Conservation (phyloP, 2,329 filamentous ascomycete genomes). For the Teratosphaeria destructans region DNA sequence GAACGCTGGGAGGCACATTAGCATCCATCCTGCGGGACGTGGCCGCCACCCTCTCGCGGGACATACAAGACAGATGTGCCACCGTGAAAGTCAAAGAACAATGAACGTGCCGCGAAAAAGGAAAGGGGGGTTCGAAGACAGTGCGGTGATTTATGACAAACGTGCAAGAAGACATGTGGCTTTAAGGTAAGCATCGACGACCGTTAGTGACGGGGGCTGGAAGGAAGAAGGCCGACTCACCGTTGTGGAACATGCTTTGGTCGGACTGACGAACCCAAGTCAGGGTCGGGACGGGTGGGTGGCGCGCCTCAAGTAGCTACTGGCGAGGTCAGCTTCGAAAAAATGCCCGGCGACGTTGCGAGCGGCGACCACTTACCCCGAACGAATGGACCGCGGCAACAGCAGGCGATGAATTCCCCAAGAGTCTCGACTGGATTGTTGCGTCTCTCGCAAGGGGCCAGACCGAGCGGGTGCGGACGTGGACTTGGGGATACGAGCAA, state of each 20-base stretch:
- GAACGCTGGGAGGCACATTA: conserved; percentile 6
- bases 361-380: conserved; percentile 5
- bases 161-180: conserved; percentile 15
- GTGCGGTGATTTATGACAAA: not conserved
- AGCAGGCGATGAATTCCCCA: conserved; percentile 18
- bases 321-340: conserved; percentile 20
- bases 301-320: conserved; percentile 11
- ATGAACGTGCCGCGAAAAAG: conserved; percentile 6
- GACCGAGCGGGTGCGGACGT: not conserved
- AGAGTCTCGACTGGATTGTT: conserved; percentile 18
- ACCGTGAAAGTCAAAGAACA: conserved; percentile 2
- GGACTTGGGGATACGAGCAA: conserved; percentile 5
- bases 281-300: conserved; percentile 17
- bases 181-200: conserved; percentile 13
- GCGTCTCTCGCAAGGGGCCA: conserved; percentile 16
- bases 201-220: conserved; percentile 7
- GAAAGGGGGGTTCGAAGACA: conserved; percentile 8
- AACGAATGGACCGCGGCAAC: conserved; percentile 8
- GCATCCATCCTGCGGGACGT: conserved; percentile 1
- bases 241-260: conserved; percentile 17
- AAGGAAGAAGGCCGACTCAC: conserved; percentile 14
- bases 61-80: conserved; percentile 15
- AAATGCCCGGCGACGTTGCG: conserved; percentile 12
- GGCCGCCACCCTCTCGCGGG: not conserved
- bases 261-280: conserved; percentile 7